Evolutionary conservation across 1,284 basidiomycete genomes (phyloP).

Genomic region (Nidula niveotomentosa): DNA sequence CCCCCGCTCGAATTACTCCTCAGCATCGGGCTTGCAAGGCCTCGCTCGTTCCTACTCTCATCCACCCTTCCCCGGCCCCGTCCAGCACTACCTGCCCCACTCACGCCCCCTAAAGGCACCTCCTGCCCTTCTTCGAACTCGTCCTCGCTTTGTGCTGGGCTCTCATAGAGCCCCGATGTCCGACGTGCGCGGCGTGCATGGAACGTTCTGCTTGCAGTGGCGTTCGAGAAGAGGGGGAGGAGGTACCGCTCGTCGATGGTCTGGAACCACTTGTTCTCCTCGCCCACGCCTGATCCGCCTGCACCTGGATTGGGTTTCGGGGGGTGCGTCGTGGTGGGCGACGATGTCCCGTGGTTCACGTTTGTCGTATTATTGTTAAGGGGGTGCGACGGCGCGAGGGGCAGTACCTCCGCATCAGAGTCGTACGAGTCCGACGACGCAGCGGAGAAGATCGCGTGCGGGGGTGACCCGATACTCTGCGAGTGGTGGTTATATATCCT

Average conservation of each 20-base stretch:
- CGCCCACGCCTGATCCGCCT: slow-evolving; percentile 19
- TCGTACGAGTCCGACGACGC: slow-evolving; percentile 74
- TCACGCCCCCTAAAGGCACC: background rate
- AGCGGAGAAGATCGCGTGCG: slow-evolving; percentile 34
- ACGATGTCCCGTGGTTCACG: background rate
- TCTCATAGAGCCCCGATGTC: slow-evolving; percentile 25
- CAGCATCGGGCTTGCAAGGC: slow-evolving; percentile 42
- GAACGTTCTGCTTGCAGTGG: slow-evolving; percentile 86
- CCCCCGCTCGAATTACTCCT: slow-evolving; percentile 24
- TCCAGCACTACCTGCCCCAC: too few species aligned
- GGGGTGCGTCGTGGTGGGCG: slow-evolving; percentile 7
- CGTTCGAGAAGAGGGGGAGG: slow-evolving; percentile 93
- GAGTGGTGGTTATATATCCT: slow-evolving; percentile 61
- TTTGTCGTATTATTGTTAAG: slow-evolving; percentile 3
- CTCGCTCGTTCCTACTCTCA: slow-evolving; percentile 4
- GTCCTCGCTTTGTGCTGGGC: slow-evolving; percentile 57
- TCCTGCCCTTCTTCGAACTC: slow-evolving; percentile 22
- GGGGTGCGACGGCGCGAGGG: slow-evolving; percentile 46
- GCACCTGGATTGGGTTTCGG: slow-evolving; percentile 10
- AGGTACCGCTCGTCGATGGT: slow-evolving; percentile 93
- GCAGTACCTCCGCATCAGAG: slow-evolving; percentile 80
- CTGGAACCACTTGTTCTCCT: slow-evolving; percentile 94
- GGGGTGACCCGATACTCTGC: slow-evolving; percentile 17
- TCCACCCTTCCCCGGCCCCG: background rate
- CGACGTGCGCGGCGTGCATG: slow-evolving; percentile 71